A percentile compares a stretch with the other conserved stretches of the same genome.
These are phyloP conservation scores for Lachnellula willkommii DNA, from an alignment of 2,329 filamentous ascomycete genomes.

Conservation along the genomic window DNA sequence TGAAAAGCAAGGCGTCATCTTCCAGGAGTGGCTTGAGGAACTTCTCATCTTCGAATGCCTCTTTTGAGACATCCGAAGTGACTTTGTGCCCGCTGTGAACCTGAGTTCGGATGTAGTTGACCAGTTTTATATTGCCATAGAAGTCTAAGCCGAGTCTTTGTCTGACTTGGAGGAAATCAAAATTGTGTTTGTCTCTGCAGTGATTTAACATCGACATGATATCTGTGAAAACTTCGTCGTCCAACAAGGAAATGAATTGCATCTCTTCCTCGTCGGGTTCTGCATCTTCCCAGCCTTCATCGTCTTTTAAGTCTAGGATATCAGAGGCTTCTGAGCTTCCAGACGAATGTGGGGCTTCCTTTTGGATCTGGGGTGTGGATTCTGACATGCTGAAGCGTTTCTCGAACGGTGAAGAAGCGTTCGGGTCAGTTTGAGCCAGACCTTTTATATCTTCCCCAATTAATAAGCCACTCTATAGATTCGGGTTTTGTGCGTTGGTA, in stretches of 20 bases:
- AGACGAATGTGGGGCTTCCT: conserved; percentile 27
- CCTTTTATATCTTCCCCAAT: background rate
- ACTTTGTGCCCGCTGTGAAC: conserved; percentile 40
- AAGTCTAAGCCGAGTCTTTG: conserved; percentile 62
- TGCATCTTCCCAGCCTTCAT: conserved; percentile 52
- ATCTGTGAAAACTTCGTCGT: conserved; percentile 59
- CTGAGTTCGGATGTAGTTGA: conserved; percentile 58
- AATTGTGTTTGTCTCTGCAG: conserved; percentile 59
- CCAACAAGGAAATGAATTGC: conserved; percentile 62
- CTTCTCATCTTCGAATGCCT: conserved; percentile 68
- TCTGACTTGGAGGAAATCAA: conserved; percentile 60
- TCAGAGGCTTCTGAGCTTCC: conserved; percentile 39
- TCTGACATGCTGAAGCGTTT: conserved; percentile 16
- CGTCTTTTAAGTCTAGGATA: conserved; percentile 36
- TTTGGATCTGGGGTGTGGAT: conserved; percentile 10
- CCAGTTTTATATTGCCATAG: conserved; percentile 65
- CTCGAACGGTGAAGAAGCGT: background rate
- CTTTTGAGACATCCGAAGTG: conserved; percentile 47
- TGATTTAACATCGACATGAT: conserved; percentile 61
- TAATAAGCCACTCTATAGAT: background rate
- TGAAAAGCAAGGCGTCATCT: conserved; percentile 84
- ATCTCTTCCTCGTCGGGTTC: conserved; percentile 60
- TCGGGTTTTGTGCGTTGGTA: background rate
- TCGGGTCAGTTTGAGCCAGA: background rate
- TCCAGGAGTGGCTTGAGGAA: conserved; percentile 81